phyloP scores from a whole-genome alignment of 2,329 filamentous ascomycete genomes.

The Colletotrichum sp. region DNA sequence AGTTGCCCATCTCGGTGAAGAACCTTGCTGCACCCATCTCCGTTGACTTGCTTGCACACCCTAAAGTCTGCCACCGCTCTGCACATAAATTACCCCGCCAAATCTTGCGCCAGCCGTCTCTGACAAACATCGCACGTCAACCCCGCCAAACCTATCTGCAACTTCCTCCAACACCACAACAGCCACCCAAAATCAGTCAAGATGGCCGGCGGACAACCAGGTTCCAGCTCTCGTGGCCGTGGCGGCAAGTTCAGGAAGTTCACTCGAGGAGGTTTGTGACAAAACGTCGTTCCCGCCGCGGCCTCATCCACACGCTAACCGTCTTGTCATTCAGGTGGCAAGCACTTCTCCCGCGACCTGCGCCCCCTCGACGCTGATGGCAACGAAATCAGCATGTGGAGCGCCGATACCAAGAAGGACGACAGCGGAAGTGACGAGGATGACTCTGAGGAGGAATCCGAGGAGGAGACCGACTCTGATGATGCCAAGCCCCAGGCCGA shows the following conservation, averaged over 20 bases:
- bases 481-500: conserved; percentile 56
- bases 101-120: neutral
- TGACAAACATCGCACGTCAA: conserved; percentile 18
- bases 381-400: conserved; percentile 89
- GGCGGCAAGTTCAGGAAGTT: conserved; percentile 96
- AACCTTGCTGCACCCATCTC: neutral
- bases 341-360: conserved; percentile 92
- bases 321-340: conserved; percentile 70
- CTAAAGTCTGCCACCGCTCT: conserved; percentile 1
- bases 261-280: conserved; percentile 80
- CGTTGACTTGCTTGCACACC: neutral
- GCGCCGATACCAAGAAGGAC: conserved; percentile 55
- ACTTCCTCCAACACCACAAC: neutral
- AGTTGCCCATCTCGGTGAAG: neutral
- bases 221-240: conserved; percentile 71
- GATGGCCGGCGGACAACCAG: conserved; percentile 53
- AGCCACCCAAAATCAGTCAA: conserved; percentile 28
- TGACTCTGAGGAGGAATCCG: conserved; percentile 57
- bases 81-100: conserved; percentile 17
- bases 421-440: conserved; percentile 57
- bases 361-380: conserved; percentile 89
- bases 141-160: conserved; percentile 20
- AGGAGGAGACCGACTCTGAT: conserved; percentile 52
- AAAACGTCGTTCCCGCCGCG: neutral
- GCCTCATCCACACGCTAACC: conserved; percentile 17